Evolutionary conservation across 208 protist species (phyloP).

Genomic region (Trypanosoma vivax): DNA sequence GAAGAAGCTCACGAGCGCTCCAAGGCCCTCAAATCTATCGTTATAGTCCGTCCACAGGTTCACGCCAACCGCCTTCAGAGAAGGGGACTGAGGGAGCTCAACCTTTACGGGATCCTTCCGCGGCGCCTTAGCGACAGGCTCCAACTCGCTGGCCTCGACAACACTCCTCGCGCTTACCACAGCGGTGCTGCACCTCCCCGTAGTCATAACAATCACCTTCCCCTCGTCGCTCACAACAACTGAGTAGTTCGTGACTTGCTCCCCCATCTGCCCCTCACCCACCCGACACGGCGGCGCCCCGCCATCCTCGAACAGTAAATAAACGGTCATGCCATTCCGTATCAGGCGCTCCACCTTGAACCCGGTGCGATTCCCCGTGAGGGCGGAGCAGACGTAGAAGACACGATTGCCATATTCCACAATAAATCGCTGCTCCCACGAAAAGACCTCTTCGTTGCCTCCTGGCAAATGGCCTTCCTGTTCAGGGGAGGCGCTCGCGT

Average conservation of each 20-base stretch:
- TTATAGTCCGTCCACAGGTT: slow-evolving; percentile 66
- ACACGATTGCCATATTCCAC: slow-evolving; percentile 54
- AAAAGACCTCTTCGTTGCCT: slow-evolving; percentile 51
- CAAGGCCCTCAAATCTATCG: slow-evolving; percentile 16
- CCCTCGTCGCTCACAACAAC: slow-evolving; percentile 33
- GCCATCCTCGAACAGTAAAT: slow-evolving; percentile 57
- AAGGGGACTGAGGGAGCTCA: background rate
- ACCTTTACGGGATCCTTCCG: slow-evolving; percentile 10
- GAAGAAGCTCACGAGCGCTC: slow-evolving; percentile 34
- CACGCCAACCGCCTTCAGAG: slow-evolving; percentile 48
- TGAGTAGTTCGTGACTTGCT: slow-evolving; percentile 41
- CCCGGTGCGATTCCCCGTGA: slow-evolving; percentile 43
- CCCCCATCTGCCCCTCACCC: slow-evolving; percentile 20
- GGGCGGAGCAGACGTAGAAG: slow-evolving; percentile 46
- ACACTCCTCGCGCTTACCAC: background rate
- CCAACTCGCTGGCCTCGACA: background rate
- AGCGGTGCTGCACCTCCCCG: background rate
- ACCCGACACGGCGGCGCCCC: slow-evolving; percentile 4
- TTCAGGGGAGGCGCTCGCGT: background rate
- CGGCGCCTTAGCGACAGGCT: slow-evolving; percentile 3
- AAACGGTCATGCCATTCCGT: slow-evolving; percentile 57
- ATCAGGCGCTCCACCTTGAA: slow-evolving; percentile 65
- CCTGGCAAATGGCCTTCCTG: background rate
- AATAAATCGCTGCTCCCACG: slow-evolving; percentile 54
- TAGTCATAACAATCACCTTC: slow-evolving; percentile 20